These are phyloP conservation scores for Mrakia hoshinonis DNA, from an alignment of 768 basidiomycete species.

Conservation along the genomic window DNA sequence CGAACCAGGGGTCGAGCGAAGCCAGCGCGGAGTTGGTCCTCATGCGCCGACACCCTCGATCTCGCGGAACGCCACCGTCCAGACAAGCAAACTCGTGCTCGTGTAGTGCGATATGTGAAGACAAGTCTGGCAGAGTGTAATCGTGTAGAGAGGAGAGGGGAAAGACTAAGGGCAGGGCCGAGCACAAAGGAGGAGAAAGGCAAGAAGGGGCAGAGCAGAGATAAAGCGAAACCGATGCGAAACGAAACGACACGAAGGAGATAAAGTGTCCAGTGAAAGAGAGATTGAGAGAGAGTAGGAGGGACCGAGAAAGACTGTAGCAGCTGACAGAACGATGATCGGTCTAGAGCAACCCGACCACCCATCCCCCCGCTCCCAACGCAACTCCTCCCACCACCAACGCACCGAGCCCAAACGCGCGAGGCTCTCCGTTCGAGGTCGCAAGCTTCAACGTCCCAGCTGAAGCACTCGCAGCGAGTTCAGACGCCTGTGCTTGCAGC, in stretches of 20 bases:
- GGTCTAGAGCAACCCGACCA: constrained; percentile 5
- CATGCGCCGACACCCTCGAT: too few relatives aligned
- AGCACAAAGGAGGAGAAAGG: not conserved
- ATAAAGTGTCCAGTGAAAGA: too few relatives aligned
- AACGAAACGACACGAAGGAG: too few relatives aligned
- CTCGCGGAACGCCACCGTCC: too few relatives aligned
- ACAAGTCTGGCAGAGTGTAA: not conserved
- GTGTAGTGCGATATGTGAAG: not conserved
- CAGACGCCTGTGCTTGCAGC: not conserved
- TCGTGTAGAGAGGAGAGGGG: not conserved
- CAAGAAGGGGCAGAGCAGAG: not conserved
- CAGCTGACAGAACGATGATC: not conserved
- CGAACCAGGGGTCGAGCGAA: too few relatives aligned
- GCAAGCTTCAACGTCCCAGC: not conserved
- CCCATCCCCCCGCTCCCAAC: constrained; percentile 11
- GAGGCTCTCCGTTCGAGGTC: not conserved
- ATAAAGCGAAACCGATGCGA: not conserved
- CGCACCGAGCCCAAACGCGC: not conserved
- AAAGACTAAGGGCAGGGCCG: not conserved
- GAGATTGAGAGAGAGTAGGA: not conserved
- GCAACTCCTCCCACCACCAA: not conserved
- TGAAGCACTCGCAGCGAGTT: not conserved
- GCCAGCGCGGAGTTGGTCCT: too few relatives aligned
- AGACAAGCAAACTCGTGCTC: too few relatives aligned
- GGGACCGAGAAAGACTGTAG: not conserved